Evolutionary conservation across 2,329 filamentous ascomycete genomes (phyloP).

Genomic region (Chaetomium sp.): DNA sequence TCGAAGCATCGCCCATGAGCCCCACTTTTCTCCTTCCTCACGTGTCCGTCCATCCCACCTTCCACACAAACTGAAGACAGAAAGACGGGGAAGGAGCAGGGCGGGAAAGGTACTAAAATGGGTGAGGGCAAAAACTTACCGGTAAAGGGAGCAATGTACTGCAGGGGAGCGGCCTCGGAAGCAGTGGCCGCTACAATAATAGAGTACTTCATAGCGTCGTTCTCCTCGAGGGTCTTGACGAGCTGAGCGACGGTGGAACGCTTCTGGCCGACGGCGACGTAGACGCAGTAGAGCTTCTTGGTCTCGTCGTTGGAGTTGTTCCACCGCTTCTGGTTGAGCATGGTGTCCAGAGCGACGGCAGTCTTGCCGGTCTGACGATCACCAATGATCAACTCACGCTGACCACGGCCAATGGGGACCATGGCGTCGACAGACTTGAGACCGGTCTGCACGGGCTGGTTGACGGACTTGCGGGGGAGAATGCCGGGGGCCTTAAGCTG

Average conservation of each 20-base stretch:
- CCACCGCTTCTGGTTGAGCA: constrained; percentile 99
- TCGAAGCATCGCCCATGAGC: neutral
- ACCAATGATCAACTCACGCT: constrained; percentile 99
- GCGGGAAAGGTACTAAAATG: neutral
- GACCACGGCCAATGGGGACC: constrained; percentile 99
- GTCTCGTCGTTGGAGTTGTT: constrained; percentile 83
- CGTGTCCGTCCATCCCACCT: neutral
- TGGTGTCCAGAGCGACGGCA: constrained; percentile 94
- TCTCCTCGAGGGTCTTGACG: constrained; percentile 99
- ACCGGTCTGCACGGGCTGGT: constrained; percentile 98
- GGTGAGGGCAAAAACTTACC: constrained; percentile 47
- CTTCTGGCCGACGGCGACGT: constrained; percentile 99
- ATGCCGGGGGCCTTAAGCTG: constrained; percentile 99
- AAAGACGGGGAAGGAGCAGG: neutral
- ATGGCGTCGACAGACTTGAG: constrained; percentile 99
- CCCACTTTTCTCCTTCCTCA: neutral
- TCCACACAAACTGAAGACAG: neutral
- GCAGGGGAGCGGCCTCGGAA: constrained; percentile 89
- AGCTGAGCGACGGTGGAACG: constrained; percentile 98
- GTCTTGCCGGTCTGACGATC: constrained; percentile 99
- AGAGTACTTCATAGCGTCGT: constrained; percentile 98
- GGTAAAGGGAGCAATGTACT: constrained; percentile 94
- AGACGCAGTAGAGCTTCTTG: constrained; percentile 99
- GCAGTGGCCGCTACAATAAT: constrained; percentile 94
- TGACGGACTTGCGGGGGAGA: constrained; percentile 94